These are phyloP conservation scores for Verticillium longisporum DNA, from an alignment of 2,329 filamentous ascomycete genomes.

Conservation along the genomic window DNA sequence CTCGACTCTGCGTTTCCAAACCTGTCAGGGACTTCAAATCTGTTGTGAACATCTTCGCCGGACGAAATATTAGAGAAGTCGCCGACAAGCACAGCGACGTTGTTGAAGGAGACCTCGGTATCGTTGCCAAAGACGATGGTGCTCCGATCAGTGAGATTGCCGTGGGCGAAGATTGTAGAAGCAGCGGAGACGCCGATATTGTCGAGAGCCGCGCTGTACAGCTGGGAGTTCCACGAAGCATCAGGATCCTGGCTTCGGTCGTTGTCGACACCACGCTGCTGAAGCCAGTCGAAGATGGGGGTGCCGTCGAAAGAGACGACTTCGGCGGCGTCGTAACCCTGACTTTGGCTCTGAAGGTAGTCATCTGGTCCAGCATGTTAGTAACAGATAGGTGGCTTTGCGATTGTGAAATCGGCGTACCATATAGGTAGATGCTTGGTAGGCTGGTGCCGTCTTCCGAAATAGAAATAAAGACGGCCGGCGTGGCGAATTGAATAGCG, in stretches of 20 bases:
- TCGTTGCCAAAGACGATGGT: constrained; percentile 10
- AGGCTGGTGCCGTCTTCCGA: constrained; percentile 9
- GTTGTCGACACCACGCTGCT: constrained; percentile 9
- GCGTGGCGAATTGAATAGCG: constrained; percentile 6
- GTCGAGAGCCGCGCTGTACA: constrained; percentile 4
- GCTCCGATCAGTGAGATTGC: constrained; percentile 6
- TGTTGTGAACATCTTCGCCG: constrained; percentile 4
- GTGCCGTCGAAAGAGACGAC: constrained; percentile 3
- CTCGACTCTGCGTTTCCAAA: background rate
- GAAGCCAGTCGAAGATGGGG: constrained; percentile 4
- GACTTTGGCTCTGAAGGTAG: constrained; percentile 3
- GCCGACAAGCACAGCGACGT: constrained; percentile 1
- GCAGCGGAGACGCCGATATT: background rate
- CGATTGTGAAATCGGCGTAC: background rate
- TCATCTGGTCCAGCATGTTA: constrained; percentile 1
- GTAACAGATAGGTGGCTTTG: background rate
- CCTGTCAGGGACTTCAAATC: constrained; percentile 6
- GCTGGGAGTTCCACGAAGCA: constrained; percentile 10
- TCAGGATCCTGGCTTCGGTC: constrained; percentile 12
- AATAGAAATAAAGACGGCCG: constrained; percentile 10
- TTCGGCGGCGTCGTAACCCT: constrained; percentile 4
- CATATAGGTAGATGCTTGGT: constrained; percentile 9
- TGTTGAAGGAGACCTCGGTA: constrained; percentile 3
- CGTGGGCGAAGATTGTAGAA: constrained; percentile 1
- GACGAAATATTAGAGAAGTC: constrained; percentile 9